phyloP scores from a whole-genome alignment of 2,329 filamentous ascomycete genomes.

The Pseudohalonectria lignicola region DNA sequence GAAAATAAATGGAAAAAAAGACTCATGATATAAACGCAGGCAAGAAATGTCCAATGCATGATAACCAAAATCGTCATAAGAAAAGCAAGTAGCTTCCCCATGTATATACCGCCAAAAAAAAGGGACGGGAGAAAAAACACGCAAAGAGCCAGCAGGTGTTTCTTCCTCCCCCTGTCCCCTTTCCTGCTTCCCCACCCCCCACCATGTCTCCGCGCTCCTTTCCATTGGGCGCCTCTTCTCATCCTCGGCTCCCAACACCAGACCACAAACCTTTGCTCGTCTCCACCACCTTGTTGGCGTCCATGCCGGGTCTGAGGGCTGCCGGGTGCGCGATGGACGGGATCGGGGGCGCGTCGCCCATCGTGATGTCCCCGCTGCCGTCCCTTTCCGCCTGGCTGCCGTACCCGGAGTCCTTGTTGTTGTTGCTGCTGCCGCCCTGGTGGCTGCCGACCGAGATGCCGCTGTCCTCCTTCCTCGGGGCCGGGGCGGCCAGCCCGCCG shows the following conservation, averaged over 20 bases:
- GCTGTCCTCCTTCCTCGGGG: conserved; percentile 30
- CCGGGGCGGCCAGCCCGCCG: not conserved
- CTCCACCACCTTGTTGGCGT: conserved; percentile 47
- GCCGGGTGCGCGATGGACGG: conserved; percentile 23
- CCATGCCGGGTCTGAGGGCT: conserved; percentile 41
- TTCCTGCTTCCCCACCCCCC: no score
- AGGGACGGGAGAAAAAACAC: not conserved
- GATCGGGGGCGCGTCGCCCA: conserved; percentile 30
- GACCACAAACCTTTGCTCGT: conserved; percentile 55
- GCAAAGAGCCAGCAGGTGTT: no score
- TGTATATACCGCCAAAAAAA: not conserved
- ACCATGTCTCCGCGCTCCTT: no score
- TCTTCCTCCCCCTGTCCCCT: no score
- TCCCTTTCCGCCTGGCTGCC: conserved; percentile 20
- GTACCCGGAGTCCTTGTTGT: conserved; percentile 36
- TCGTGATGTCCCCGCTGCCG: conserved; percentile 29
- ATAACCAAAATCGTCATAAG: no score
- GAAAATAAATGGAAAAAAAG: no score
- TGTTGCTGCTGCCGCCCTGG: conserved; percentile 8
- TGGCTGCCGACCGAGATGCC: conserved; percentile 23
- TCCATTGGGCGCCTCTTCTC: no score
- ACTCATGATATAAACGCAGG: no score
- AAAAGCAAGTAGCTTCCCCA: no score
- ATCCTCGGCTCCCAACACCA: conserved; percentile 15
- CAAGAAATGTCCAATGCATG: no score